A percentile compares a stretch with the other conserved stretches of the same genome.
phyloP scores from a whole-genome alignment of 2,329 filamentous ascomycete genomes.

The Aspergillus ochraceoroseus region DNA sequence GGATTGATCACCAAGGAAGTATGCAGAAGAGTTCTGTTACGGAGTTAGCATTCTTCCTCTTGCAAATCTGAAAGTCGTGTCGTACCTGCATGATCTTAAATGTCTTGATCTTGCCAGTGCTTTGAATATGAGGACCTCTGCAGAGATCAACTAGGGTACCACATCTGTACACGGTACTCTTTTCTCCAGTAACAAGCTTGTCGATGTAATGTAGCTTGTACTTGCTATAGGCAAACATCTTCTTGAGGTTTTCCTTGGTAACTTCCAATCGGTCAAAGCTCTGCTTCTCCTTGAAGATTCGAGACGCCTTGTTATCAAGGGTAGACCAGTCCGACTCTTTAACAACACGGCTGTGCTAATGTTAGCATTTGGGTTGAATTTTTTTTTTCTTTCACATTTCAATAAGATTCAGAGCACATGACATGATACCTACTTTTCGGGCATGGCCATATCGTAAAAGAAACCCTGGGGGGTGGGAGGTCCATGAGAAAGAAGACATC shows the following conservation, averaged over 20 bases:
- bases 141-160: slow-evolving; percentile 93
- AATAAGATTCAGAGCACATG: too few species aligned
- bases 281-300: slow-evolving; percentile 94
- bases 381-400: too few species aligned
- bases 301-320: slow-evolving; percentile 71
- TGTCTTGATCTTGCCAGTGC: slow-evolving; percentile 88
- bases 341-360: slow-evolving; percentile 52
- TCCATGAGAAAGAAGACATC: slow-evolving; percentile 88
- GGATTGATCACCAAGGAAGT: slow-evolving; percentile 88
- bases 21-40: slow-evolving; percentile 65
- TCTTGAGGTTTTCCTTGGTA: slow-evolving; percentile 82
- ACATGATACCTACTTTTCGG: slow-evolving; percentile 52
- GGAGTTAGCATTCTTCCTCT: slow-evolving; percentile 17
- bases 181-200: slow-evolving; percentile 86
- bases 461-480: slow-evolving; percentile 88
- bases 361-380: slow-evolving; percentile 20
- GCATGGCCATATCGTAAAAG: slow-evolving; percentile 93
- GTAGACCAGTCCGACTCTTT: slow-evolving; percentile 75
- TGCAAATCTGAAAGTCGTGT: slow-evolving; percentile 12
- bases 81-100: slow-evolving; percentile 81
- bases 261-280: slow-evolving; percentile 84
- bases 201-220: slow-evolving; percentile 98
- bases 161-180: slow-evolving; percentile 89
- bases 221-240: slow-evolving; percentile 97
- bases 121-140: slow-evolving; percentile 87